Percentiles rank a stretch among this genome's conserved stretches.
These are phyloP conservation scores for Chlorella sp. DNA, from an alignment of 139 green algal genomes.

Conservation along the genomic window DNA sequence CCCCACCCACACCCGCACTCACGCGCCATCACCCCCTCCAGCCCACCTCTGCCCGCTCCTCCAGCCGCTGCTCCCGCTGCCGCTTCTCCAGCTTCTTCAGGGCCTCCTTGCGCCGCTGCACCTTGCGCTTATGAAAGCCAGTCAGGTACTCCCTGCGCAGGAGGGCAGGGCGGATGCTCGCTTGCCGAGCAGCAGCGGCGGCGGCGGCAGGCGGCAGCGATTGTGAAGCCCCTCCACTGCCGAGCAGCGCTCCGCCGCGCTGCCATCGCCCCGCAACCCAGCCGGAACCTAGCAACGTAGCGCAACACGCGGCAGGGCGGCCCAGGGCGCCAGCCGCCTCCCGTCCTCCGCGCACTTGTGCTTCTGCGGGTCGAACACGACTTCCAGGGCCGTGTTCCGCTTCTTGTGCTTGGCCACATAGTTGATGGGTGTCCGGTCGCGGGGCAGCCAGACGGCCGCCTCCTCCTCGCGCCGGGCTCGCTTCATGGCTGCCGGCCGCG, in stretches of 20 bases:
- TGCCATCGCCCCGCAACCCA: too few species aligned
- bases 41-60: constrained; percentile 61
- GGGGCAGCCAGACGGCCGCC: constrained; percentile 8
- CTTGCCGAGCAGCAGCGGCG: neutral
- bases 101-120: constrained; percentile 69
- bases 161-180: too few species aligned
- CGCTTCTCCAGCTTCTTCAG: constrained; percentile 59
- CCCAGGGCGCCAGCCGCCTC: too few species aligned
- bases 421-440: neutral
- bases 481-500: too few species aligned
- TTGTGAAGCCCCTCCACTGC: neutral
- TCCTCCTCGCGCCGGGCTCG: neutral
- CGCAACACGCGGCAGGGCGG: too few species aligned
- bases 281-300: too few species aligned
- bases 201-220: neutral
- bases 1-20: too few species aligned
- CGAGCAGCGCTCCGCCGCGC: neutral
- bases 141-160: constrained; percentile 72
- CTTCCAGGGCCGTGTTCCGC: constrained; percentile 57
- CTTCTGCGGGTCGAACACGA: constrained; percentile 67
- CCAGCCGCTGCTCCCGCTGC: constrained; percentile 50
- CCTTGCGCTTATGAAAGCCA: constrained; percentile 76
- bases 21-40: neutral
- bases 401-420: constrained; percentile 60
- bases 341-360: constrained; percentile 60